Conservation (phyloP, 2,329 filamentous ascomycete genomes). For the Remersonia thermophila region DNA sequence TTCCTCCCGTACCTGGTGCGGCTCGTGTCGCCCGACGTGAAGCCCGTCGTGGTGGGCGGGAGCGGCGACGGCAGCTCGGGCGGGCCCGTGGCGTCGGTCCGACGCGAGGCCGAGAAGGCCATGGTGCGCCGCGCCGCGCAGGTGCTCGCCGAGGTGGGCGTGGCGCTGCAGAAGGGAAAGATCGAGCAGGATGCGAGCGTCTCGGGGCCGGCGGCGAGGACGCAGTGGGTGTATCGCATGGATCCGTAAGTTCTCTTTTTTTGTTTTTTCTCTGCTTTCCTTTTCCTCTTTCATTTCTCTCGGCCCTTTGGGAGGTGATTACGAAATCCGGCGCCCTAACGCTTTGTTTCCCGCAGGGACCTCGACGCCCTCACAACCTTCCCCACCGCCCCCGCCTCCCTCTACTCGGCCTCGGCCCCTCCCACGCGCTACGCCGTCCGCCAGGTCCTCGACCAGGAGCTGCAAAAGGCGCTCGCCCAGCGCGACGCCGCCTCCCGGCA, state of each 20-base stretch:
- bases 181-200: conserved; percentile 50
- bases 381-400: conserved; percentile 48
- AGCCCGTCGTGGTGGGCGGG: conserved; percentile 71
- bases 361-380: conserved; percentile 72
- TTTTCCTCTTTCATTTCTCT: too few species aligned
- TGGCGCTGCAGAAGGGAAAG: conserved; percentile 67
- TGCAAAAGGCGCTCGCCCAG: conserved; percentile 56
- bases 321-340: conserved; percentile 7
- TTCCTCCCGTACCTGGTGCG: conserved; percentile 74
- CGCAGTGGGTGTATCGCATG: conserved; percentile 80
- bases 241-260: conserved; percentile 57
- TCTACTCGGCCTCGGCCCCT: conserved; percentile 47
- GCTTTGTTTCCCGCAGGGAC: conserved; percentile 29
- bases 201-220: conserved; percentile 36
- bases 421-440: conserved; percentile 86
- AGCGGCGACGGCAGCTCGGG: conserved; percentile 36
- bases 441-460: conserved; percentile 86
- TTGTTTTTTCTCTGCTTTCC: not conserved
- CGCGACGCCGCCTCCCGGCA: conserved; percentile 56
- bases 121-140: conserved; percentile 72
- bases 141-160: conserved; percentile 70
- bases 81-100: conserved; percentile 55
- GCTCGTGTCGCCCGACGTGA: conserved; percentile 79
- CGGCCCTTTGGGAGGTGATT: too few species aligned
- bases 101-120: conserved; percentile 70